These are phyloP conservation scores for Xenoacremonium recifei DNA, from an alignment of 2,329 filamentous ascomycete species.

Conservation along the genomic window DNA sequence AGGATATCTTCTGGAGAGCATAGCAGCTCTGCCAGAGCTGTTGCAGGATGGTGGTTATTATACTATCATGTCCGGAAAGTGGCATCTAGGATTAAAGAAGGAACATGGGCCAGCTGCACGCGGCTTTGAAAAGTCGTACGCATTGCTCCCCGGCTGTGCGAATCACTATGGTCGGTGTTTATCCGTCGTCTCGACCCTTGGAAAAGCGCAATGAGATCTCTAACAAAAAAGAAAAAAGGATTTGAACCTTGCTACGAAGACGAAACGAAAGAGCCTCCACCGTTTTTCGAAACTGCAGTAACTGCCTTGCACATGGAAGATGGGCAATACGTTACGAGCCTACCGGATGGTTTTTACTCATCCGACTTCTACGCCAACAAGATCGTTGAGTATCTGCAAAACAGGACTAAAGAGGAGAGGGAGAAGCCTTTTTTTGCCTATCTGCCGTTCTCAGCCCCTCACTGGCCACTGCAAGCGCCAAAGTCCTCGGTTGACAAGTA, in stretches of 20 bases:
- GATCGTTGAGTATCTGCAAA: slow-evolving; percentile 49
- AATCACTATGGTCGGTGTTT: slow-evolving; percentile 46
- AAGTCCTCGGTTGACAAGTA: slow-evolving; percentile 55
- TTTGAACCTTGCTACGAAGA: slow-evolving; percentile 44
- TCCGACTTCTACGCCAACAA: slow-evolving; percentile 52
- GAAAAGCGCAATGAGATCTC: no score
- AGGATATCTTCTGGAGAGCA: slow-evolving; percentile 60
- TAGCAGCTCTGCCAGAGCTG: slow-evolving; percentile 58
- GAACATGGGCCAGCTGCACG: slow-evolving; percentile 54
- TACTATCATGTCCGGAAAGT: slow-evolving; percentile 62
- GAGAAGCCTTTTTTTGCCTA: slow-evolving; percentile 27
- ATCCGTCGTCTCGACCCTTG: no score
- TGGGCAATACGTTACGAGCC: slow-evolving; percentile 36
- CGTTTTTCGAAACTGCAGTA: slow-evolving; percentile 31
- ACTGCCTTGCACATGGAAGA: slow-evolving; percentile 35
- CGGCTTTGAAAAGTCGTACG: slow-evolving; percentile 59
- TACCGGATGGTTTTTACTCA: slow-evolving; percentile 53
- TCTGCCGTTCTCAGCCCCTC: slow-evolving; percentile 54
- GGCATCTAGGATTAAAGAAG: slow-evolving; percentile 59
- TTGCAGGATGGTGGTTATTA: slow-evolving; percentile 58
- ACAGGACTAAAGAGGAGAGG: slow-evolving; percentile 41
- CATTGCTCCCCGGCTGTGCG: slow-evolving; percentile 58
- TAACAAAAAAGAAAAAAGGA: slow-evolving; percentile 22
- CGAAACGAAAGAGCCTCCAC: slow-evolving; percentile 37
- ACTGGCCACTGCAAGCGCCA: slow-evolving; percentile 63